Evolutionary conservation across 257 asterid species (phyloP), one percentile per base, ranked within the genome.

Genomic region (Gynochthodes officinalis): DNA sequence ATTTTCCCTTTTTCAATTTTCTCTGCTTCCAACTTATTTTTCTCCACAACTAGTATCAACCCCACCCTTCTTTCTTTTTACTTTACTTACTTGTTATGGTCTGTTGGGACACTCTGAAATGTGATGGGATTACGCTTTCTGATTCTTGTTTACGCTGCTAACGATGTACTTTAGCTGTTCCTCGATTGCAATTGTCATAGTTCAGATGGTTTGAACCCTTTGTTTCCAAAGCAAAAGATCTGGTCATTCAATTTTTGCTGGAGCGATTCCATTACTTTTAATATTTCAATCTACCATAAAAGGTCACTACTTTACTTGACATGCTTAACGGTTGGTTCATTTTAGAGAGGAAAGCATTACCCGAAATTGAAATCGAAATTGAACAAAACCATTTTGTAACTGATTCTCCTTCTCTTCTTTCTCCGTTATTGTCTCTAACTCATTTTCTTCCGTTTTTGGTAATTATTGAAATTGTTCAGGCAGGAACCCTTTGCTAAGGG

Each of bases 401-500:
- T 18, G 65, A 28, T 30, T 60, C 43, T n/a, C 12, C 28, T 1
- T 2, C 54, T 18, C 21, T 49, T 49, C 21, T 4, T 55, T 55
- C 62, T 23, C 30, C 8, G 1, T 25, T 1, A 3, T 55, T 25
- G 10, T 18, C 18, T 21, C 57, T 27, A 23, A 53, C 3, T 53
- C 12, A 53, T n/a, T 62, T 7, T 11, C 67, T 18, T 19, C 33
- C 67, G 0, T 6, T 33, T 14, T 5, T 33, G 8, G 11, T 35
- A 35, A 2, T 60, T 19, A 19, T 39, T 64, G 32, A 33, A 44
- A 23, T 64, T 64, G 32, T 23, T 14, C 21, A 23, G 33, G 13
- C 42, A 64, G 12, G 33, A 64, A 64, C 21, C 21, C 9, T 40
- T 40, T 73, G 35, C n/a, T n/a, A 13, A 70, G 71, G 66, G 71